Conservation (phyloP, 352 stramenopile species). For the Globisporangium carolinianum region DNA sequence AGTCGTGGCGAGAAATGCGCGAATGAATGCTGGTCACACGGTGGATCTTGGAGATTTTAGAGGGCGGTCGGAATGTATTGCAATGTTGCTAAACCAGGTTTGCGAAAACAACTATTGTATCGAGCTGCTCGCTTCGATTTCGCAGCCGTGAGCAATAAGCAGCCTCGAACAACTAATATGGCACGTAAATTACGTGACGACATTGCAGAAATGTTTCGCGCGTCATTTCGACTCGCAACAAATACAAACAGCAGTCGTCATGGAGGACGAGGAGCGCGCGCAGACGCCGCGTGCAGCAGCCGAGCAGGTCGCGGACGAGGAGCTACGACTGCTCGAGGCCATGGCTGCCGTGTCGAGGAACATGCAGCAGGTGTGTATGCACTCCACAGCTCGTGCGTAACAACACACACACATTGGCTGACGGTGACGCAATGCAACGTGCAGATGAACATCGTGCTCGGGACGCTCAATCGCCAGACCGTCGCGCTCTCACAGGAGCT, state of each 20-base stretch:
- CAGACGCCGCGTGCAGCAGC: not conserved
- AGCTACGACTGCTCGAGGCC: slow-evolving; percentile 38
- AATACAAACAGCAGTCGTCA: slow-evolving; percentile 4
- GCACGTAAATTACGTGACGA: not conserved
- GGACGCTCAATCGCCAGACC: slow-evolving; percentile 37
- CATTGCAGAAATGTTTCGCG: too few species aligned
- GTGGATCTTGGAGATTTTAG: not conserved
- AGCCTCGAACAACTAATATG: not conserved
- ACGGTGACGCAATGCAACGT: not conserved
- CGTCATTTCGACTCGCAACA: slow-evolving; percentile 3
- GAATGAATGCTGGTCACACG: not conserved
- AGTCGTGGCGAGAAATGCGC: not conserved
- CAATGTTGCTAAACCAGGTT: not conserved
- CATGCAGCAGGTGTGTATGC: slow-evolving; percentile 30
- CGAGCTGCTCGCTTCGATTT: not conserved
- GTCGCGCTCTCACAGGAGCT: slow-evolving; percentile 42
- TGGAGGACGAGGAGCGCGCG: slow-evolving; percentile 18
- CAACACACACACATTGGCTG: not conserved
- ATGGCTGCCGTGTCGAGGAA: slow-evolving; percentile 28
- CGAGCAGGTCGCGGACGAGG: slow-evolving; percentile 35
- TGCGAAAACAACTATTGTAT: not conserved
- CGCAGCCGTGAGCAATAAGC: not conserved
- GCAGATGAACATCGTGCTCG: slow-evolving; percentile 45
- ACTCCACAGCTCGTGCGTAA: not conserved
- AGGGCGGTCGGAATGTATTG: not conserved